phyloP scores from a whole-genome alignment of 148 eudicot species.

The Spergularia bocconei region DNA sequence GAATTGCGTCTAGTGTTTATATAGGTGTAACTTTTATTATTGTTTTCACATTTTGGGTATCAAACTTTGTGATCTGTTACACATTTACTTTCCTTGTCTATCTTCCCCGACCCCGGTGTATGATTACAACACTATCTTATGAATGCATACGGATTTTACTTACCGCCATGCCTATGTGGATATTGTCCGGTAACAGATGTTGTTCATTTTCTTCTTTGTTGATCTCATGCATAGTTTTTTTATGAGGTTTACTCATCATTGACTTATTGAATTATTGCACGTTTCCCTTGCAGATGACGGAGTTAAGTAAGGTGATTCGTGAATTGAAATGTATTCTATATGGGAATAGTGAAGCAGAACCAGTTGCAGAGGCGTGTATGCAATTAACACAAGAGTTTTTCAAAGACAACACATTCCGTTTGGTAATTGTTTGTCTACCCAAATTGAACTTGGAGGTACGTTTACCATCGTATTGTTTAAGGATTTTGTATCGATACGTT shows the following conservation, averaged over 20 bases:
- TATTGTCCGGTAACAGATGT: too few relatives aligned
- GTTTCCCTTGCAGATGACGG: constrained; percentile 49
- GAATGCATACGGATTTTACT: too few relatives aligned
- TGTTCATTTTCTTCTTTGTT: too few relatives aligned
- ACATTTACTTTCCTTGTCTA: too few relatives aligned
- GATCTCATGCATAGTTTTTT: not conserved
- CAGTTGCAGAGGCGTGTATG: constrained; percentile 83
- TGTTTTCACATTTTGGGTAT: too few relatives aligned
- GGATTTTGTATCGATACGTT: not conserved
- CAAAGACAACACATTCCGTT: constrained; percentile 71
- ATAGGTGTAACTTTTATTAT: too few relatives aligned
- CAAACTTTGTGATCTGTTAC: too few relatives aligned
- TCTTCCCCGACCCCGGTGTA: too few relatives aligned
- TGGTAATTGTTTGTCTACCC: constrained; percentile 65
- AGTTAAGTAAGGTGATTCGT: constrained; percentile 63
- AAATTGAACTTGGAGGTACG: constrained; percentile 83
- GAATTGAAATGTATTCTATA: constrained; percentile 77
- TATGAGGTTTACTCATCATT: not conserved
- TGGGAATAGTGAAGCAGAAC: constrained; percentile 91
- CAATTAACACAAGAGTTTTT: constrained; percentile 96
- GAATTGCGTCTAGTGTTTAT: too few relatives aligned
- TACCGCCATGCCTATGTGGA: too few relatives aligned
- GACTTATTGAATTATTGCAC: not conserved
- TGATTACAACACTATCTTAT: too few relatives aligned
- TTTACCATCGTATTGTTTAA: not conserved